phyloP scores from a whole-genome alignment of 805 yeast species.

The Saturnispora diversa region DNA sequence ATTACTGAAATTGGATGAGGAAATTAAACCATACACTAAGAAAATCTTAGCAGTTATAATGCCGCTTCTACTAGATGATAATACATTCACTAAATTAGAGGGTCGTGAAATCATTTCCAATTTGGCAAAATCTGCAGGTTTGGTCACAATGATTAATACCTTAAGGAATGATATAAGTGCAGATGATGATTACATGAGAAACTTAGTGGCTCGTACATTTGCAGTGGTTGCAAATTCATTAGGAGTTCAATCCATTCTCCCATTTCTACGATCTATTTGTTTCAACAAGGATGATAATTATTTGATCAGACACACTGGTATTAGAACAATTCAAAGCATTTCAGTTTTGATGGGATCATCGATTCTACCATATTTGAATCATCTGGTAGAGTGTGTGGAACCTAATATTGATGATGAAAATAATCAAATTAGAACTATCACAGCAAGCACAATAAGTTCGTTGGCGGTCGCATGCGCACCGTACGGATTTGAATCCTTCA shows the following conservation, averaged over 20 bases:
- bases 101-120: constrained; percentile 73
- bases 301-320: constrained; percentile 81
- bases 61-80: constrained; percentile 76
- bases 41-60: constrained; percentile 65
- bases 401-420: constrained; percentile 61
- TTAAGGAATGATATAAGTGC: constrained; percentile 78
- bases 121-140: constrained; percentile 73
- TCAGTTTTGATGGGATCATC: constrained; percentile 63
- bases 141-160: constrained; percentile 68
- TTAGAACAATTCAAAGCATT: constrained; percentile 66
- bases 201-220: constrained; percentile 65
- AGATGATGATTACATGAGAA: constrained; percentile 72
- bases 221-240: constrained; percentile 79
- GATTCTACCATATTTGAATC: constrained; percentile 63
- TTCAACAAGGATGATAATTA: constrained; percentile 59
- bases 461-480: constrained; percentile 80
- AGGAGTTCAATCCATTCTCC: constrained; percentile 64
- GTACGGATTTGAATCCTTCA: constrained; percentile 85
- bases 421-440: constrained; percentile 52
- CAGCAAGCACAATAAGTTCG: constrained; percentile 65
- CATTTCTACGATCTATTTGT: constrained; percentile 76
- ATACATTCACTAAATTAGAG: constrained; percentile 61
- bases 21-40: constrained; percentile 64
- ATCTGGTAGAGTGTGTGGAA: constrained; percentile 52
- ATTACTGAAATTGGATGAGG: constrained; percentile 54